Percentiles rank a stretch among this genome's conserved stretches.
phyloP scores from a whole-genome alignment of 2,329 filamentous ascomycete species.

The Colletotrichum sp. region DNA sequence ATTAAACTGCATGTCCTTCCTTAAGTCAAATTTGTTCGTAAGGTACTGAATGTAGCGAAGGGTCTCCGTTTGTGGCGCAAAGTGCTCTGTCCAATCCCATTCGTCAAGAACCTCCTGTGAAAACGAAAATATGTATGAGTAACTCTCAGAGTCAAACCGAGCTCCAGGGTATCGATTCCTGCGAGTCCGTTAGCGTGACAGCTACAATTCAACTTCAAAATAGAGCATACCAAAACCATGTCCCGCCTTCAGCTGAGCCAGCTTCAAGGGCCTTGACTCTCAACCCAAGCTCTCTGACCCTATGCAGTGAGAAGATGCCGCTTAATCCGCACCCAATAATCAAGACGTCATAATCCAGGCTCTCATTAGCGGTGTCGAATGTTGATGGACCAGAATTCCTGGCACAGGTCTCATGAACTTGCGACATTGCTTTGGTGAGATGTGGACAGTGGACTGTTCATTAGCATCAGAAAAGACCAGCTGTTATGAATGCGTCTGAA shows the following conservation, averaged over 20 bases:
- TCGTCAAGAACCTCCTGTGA: slow-evolving; percentile 44
- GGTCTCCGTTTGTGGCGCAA: slow-evolving; percentile 38
- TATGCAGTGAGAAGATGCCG: slow-evolving; percentile 45
- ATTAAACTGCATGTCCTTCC: slow-evolving; percentile 34
- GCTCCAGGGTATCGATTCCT: slow-evolving; percentile 49
- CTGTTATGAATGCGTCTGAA: background rate
- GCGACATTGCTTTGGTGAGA: background rate
- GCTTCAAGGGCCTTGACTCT: slow-evolving; percentile 43
- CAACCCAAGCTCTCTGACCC: slow-evolving; percentile 42
- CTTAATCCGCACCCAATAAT: slow-evolving; percentile 45
- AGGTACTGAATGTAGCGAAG: slow-evolving; percentile 43
- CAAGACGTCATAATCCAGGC: slow-evolving; percentile 38
- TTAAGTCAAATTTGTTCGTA: slow-evolving; percentile 38
- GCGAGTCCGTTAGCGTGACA: background rate
- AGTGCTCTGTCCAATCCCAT: slow-evolving; percentile 43
- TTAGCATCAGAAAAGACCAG: background rate
- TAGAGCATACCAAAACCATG: slow-evolving; percentile 45
- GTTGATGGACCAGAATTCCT: background rate
- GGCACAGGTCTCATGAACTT: background rate
- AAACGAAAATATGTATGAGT: slow-evolving; percentile 50
- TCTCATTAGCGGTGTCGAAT: slow-evolving; percentile 10
- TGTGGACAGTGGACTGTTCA: background rate
- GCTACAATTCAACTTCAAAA: background rate
- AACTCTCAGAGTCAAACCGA: slow-evolving; percentile 50
- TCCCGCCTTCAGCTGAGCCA: slow-evolving; percentile 45